Evolutionary conservation across 768 basidiomycete genomes (phyloP).

Genomic region (Suillus subluteus): DNA sequence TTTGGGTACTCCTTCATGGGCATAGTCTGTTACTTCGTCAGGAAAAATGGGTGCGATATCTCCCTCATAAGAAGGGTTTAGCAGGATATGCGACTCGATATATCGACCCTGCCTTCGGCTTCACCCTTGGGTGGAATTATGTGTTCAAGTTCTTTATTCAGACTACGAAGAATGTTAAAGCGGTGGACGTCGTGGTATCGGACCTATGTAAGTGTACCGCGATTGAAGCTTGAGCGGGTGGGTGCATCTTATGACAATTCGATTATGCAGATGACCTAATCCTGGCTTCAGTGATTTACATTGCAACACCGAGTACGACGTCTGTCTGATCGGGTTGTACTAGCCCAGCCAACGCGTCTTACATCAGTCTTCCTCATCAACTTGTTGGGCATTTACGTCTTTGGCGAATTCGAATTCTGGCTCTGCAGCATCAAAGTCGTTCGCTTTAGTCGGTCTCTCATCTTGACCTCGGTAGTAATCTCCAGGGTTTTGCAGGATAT

Average conservation of each 20-base stretch:
- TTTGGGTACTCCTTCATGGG: constrained; percentile 52
- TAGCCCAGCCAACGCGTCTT: not conserved
- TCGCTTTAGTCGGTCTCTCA: constrained; percentile 41
- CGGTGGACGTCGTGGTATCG: constrained; percentile 59
- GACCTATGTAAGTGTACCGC: constrained; percentile 38
- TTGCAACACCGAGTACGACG: constrained; percentile 53
- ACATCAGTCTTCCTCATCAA: constrained; percentile 54
- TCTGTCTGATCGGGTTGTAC: not conserved
- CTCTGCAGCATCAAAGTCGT: constrained; percentile 52
- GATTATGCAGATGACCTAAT: constrained; percentile 6
- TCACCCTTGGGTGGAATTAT: constrained; percentile 55
- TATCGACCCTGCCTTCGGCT: constrained; percentile 69
- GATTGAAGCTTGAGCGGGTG: constrained; percentile 55
- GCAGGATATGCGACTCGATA: constrained; percentile 65
- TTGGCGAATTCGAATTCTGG: constrained; percentile 60
- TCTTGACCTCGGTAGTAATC: constrained; percentile 54
- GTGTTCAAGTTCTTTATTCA: constrained; percentile 65
- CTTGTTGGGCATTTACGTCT: constrained; percentile 63
- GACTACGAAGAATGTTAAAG: constrained; percentile 69
- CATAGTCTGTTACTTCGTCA: constrained; percentile 60
- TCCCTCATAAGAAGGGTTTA: constrained; percentile 60
- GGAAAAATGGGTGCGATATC: constrained; percentile 41
- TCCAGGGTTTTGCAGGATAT: constrained; percentile 49
- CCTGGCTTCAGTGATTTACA: constrained; percentile 52
- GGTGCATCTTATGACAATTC: constrained; percentile 21